A percentile compares a stretch with the other conserved stretches of the same genome.
phyloP scores from a whole-genome alignment of 805 yeast genomes.

The Metschnikowia gelsemii region DNA sequence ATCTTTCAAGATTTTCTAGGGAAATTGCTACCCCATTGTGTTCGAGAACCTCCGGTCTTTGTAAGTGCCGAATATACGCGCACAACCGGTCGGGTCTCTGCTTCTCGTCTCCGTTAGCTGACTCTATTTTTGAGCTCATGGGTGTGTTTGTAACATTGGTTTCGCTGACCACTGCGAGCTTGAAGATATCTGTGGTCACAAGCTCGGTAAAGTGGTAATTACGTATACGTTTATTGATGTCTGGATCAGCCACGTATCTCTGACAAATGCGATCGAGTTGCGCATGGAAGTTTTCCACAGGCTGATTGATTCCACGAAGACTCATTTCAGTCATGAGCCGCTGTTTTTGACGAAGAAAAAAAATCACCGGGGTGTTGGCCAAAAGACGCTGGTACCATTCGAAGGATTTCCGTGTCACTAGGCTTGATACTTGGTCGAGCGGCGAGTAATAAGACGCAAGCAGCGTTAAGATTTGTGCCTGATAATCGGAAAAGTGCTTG shows the following conservation, averaged over 20 bases:
- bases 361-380: conserved; percentile 29
- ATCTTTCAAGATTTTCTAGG: not conserved
- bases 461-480: conserved; percentile 27
- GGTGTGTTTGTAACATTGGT: not conserved
- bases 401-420: conserved; percentile 21
- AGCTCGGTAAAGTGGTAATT: conserved; percentile 36
- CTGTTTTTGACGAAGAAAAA: conserved; percentile 30
- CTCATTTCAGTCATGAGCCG: conserved; percentile 29
- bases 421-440: conserved; percentile 13
- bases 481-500: conserved; percentile 24
- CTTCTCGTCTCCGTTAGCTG: not conserved
- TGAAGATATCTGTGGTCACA: conserved; percentile 29
- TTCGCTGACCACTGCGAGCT: conserved; percentile 21
- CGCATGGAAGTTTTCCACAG: conserved; percentile 18
- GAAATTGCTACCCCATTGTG: not conserved
- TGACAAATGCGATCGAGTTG: conserved; percentile 14
- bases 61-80: not conserved
- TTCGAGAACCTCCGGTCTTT: conserved; percentile 1
- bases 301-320: conserved; percentile 24
- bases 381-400: conserved; percentile 33
- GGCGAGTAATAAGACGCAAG: conserved; percentile 31
- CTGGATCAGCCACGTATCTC: conserved; percentile 5
- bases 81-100: conserved; percentile 5
- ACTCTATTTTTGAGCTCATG: not conserved
- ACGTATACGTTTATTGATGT: conserved; percentile 18